These are phyloP conservation scores for Pythium folliculosum DNA, from an alignment of 352 stramenopile species.

Conservation along the genomic window DNA sequence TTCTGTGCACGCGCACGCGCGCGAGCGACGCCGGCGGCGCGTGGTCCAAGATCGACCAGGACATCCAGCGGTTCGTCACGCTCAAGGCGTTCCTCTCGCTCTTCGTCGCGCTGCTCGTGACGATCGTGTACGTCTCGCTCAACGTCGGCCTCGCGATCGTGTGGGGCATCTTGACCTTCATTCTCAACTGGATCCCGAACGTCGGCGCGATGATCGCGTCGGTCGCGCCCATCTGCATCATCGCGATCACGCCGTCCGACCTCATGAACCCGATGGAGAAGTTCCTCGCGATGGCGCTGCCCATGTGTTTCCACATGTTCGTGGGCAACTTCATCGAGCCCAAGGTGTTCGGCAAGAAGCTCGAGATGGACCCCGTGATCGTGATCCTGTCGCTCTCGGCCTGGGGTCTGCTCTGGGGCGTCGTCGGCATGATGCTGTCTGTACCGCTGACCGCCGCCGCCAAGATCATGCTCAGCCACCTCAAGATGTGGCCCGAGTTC, in stretches of 20 bases:
- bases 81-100: constrained; percentile 89
- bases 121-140: constrained; percentile 88
- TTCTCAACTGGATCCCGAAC: constrained; percentile 90
- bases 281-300: constrained; percentile 80
- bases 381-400: constrained; percentile 88
- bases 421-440: constrained; percentile 90
- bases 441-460: constrained; percentile 81
- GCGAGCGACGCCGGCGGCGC: constrained; percentile 82
- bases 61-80: constrained; percentile 89
- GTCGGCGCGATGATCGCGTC: constrained; percentile 89
- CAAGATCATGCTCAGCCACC: constrained; percentile 88
- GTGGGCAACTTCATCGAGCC: constrained; percentile 89
- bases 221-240: constrained; percentile 81
- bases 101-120: constrained; percentile 86
- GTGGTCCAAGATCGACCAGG: constrained; percentile 89
- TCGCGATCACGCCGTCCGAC: constrained; percentile 79
- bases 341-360: constrained; percentile 84
- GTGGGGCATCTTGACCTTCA: constrained; percentile 89
- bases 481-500: constrained; percentile 87
- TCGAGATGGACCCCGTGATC: constrained; percentile 87
- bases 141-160: constrained; percentile 87
- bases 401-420: constrained; percentile 83
- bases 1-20: constrained; percentile 82
- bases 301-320: constrained; percentile 90
- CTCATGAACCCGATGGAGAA: constrained; percentile 91